Conservation (phyloP, 257 asterid genomes). For the Sherardia arvensis region DNA sequence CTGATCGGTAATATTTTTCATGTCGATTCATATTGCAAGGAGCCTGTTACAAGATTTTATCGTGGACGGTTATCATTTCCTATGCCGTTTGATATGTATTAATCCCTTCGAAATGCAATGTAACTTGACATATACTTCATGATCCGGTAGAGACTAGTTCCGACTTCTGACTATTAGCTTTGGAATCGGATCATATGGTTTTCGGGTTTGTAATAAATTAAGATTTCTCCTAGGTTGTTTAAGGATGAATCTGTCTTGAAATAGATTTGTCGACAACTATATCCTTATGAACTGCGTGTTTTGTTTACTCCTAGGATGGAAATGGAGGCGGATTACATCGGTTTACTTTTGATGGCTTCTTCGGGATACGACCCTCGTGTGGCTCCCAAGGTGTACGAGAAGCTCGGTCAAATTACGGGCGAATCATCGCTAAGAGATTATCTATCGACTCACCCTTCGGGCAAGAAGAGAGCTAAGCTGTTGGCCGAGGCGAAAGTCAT, state of each 20-base stretch:
- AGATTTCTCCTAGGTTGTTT: background rate
- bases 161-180: background rate
- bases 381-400: conserved; percentile 82
- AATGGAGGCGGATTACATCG: conserved; percentile 92
- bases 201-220: too few species aligned
- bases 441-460: conserved; percentile 92
- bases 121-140: background rate
- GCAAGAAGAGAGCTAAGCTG: conserved; percentile 63
- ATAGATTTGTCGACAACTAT: background rate
- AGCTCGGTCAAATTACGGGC: conserved; percentile 53
- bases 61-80: background rate
- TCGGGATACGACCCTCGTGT: conserved; percentile 85
- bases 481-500: conserved; percentile 76
- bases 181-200: background rate
- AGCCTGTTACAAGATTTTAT: background rate
- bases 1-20: background rate
- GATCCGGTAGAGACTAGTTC: background rate
- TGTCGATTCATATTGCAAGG: background rate
- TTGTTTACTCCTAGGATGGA: conserved; percentile 54
- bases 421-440: conserved; percentile 46
- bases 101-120: background rate
- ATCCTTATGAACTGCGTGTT: background rate
- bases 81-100: background rate
- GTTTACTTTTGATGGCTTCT: conserved; percentile 63
- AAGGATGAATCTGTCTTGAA: too few species aligned